Base-by-base conservation (phyloP, 1,284 basidiomycete genomes). In the Pulveroboletus sp. region DNA sequence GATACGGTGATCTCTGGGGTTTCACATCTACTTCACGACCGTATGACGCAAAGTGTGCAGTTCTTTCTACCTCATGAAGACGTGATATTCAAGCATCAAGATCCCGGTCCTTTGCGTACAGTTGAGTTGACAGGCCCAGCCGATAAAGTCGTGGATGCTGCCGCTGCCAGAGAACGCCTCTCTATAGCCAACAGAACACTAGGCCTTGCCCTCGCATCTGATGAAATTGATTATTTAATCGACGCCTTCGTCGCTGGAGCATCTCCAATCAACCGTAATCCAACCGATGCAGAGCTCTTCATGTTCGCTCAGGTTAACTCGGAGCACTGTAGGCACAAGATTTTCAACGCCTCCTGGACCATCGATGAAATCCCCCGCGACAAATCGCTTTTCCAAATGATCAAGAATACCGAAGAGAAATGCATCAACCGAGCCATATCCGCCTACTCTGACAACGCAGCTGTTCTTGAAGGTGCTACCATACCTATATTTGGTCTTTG, bases 301-400 rank as follows among this genome's bases (percentile, higher is more conserved):
- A 99, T 99, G 96, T 99, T 99, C 72, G 96, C 97, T 18, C 97
- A 99, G 73, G 96, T 99, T 73, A 99, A 99, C 78, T 98, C 96
- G 40, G 97, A 99, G 76, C 97, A 99, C 74, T 99, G 97, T 75
- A 85, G 97, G 45, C 97, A 99, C 82, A 99, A 99, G 78, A 99
- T 98, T 65, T 99, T 99, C 81, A 99, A 99, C 72, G 96, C 97
- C 0, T 84, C 91, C 40, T 99, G 97, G 97, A 92, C 87, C 24
- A 86, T 98, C 63, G 91, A 97, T 68, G 88, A 81, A 7, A 67
- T 79, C 38, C 68, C 77, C n/a, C 81, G 86, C 69, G 84, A 90
- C 59, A 79, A 81, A 58, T 94, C 94, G 9, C 85, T 99, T 28
- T 99, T 99, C 75, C 86, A 91, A 65, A 99, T 99, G 96, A 98